Evolutionary conservation across 1,284 basidiomycete species (phyloP).

Genomic region (Fistulina hepatica): DNA sequence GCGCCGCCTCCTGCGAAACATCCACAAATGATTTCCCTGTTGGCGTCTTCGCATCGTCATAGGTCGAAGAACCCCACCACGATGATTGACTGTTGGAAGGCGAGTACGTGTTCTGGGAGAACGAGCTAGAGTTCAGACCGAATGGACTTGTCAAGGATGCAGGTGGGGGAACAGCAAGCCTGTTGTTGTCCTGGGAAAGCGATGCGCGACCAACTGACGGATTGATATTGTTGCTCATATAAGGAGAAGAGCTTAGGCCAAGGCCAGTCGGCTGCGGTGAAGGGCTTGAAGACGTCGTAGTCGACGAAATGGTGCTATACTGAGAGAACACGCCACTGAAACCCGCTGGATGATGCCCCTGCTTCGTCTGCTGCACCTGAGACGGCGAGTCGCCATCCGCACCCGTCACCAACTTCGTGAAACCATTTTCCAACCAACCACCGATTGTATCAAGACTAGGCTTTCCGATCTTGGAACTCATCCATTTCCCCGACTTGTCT

Average conservation of each 20-base stretch:
- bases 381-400: conserved; percentile 36
- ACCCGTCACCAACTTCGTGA: conserved; percentile 95
- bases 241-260: no score
- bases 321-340: conserved; percentile 85
- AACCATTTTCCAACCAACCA: conserved; percentile 86
- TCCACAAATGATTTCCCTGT: conserved; percentile 54
- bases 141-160: no score
- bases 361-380: conserved; percentile 32
- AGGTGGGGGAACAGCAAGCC: no score
- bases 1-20: conserved; percentile 31
- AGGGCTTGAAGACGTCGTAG: conserved; percentile 61
- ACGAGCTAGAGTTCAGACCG: no score
- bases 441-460: conserved; percentile 90
- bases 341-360: conserved; percentile 29
- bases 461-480: conserved; percentile 69
- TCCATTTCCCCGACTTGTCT: conserved; percentile 72
- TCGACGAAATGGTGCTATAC: conserved; percentile 86
- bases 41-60: conserved; percentile 49
- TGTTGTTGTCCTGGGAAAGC: no score
- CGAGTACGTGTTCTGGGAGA: no score
- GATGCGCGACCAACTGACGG: no score
- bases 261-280: no score
- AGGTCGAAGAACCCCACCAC: conserved; percentile 54
- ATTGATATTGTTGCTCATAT: no score
- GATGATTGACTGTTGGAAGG: no score